phyloP scores from a whole-genome alignment of 306 rosid genomes.

The Psophocarpus tetragonolobus region DNA sequence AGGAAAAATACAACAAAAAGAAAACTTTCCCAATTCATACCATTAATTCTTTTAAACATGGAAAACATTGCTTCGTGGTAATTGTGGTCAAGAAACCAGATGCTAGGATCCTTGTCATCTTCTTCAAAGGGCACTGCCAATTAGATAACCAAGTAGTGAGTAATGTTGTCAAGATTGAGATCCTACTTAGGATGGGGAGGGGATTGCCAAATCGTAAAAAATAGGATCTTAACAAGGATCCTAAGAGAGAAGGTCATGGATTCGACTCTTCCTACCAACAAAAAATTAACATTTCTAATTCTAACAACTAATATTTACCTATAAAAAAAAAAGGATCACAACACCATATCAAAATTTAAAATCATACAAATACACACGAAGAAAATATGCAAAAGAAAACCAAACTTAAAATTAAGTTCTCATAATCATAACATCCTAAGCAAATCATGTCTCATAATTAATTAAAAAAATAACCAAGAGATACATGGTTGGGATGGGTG shows the following conservation, averaged over 20 bases:
- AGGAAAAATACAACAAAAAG: background rate
- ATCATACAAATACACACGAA: background rate
- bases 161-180: background rate
- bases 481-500: no score
- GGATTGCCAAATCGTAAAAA: background rate
- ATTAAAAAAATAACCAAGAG: no score
- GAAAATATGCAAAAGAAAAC: background rate
- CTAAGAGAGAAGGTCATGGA: no score
- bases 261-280: no score
- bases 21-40: slow-evolving; percentile 39
- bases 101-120: slow-evolving; percentile 88
- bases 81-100: slow-evolving; percentile 95
- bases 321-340: no score
- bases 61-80: slow-evolving; percentile 91
- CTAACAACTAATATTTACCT: no score
- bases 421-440: background rate
- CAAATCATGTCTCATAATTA: background rate
- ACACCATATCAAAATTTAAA: background rate
- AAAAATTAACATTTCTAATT: no score
- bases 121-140: slow-evolving; percentile 91
- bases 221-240: background rate
- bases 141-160: slow-evolving; percentile 23
- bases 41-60: slow-evolving; percentile 96
- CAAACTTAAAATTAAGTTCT: background rate
- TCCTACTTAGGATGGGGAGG: background rate